phyloP scores from a whole-genome alignment of 768 basidiomycete species.

The Suillus luteus region DNA sequence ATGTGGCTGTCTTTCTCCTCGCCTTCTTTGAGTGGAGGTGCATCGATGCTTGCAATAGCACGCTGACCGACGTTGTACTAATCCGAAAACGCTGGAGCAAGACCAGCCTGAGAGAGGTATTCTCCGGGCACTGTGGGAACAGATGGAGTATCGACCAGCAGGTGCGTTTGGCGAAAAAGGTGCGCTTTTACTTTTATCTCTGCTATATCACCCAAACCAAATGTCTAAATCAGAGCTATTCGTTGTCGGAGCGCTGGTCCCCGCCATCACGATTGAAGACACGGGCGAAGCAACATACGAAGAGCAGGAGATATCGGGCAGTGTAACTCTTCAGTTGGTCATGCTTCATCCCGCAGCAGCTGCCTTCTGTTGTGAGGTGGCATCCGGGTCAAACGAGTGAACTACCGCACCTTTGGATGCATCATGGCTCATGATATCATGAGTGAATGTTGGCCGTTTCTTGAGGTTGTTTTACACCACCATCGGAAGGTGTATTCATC shows the following conservation, averaged over 20 bases:
- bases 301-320: slow-evolving; percentile 20
- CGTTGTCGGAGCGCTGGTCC: slow-evolving; percentile 50
- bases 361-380: slow-evolving; percentile 75
- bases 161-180: slow-evolving; percentile 31
- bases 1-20: too few relatives aligned
- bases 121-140: slow-evolving; percentile 54
- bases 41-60: slow-evolving; percentile 41
- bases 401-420: slow-evolving; percentile 51
- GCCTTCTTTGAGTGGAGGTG: too few relatives aligned
- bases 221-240: slow-evolving; percentile 37
- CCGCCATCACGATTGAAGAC: slow-evolving; percentile 73
- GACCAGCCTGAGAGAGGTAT: slow-evolving; percentile 44
- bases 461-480: slow-evolving; percentile 21
- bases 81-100: slow-evolving; percentile 64
- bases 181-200: slow-evolving; percentile 19
- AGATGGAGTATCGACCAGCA: slow-evolving; percentile 33
- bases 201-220: slow-evolving; percentile 16
- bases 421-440: slow-evolving; percentile 46
- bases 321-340: slow-evolving; percentile 44
- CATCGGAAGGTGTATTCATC: slow-evolving; percentile 29
- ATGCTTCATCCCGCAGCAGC: slow-evolving; percentile 56
- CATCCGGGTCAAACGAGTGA: slow-evolving; percentile 78
- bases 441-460: slow-evolving; percentile 42
- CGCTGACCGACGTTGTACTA: slow-evolving; percentile 91
- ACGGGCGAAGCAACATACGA: slow-evolving; percentile 36